Evolutionary conservation across 106 monocot genomes (phyloP).

Genomic region (Amphibolis antarctica): DNA sequence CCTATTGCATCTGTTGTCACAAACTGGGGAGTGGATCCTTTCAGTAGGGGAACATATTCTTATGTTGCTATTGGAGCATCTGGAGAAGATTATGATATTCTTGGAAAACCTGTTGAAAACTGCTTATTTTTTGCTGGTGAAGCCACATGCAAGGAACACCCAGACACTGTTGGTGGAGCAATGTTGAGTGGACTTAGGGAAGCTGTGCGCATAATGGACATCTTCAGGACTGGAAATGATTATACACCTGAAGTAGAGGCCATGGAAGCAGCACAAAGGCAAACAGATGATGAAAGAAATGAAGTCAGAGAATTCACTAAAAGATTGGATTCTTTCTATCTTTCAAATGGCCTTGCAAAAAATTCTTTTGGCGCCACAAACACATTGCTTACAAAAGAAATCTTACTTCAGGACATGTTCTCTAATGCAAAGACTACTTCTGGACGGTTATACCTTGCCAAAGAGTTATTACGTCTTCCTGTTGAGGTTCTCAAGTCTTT

Average conservation of each 20-base stretch:
- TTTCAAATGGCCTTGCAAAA: conserved; percentile 28
- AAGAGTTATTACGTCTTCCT: conserved; percentile 74
- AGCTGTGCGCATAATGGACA: conserved; percentile 83
- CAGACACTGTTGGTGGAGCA: conserved; percentile 98
- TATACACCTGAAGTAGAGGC: conserved; percentile 69
- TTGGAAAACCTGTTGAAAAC: conserved; percentile 74
- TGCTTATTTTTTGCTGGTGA: conserved; percentile 98
- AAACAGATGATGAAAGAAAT: conserved; percentile 56
- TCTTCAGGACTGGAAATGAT: conserved; percentile 65
- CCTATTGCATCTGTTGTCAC: conserved; percentile 89
- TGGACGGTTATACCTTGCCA: conserved; percentile 73
- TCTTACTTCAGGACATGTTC: conserved; percentile 71
- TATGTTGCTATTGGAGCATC: conserved; percentile 91
- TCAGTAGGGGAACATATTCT: conserved; percentile 85
- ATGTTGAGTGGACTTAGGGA: conserved; percentile 98
- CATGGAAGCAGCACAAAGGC: conserved; percentile 53
- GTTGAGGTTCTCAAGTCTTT: conserved; percentile 65
- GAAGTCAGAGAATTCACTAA: conserved; percentile 67
- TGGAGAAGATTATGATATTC: conserved; percentile 89
- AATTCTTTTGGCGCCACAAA: conserved; percentile 27
- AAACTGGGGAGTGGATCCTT: conserved; percentile 92
- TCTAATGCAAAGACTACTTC: conserved; percentile 65
- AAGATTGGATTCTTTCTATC: conserved; percentile 65
- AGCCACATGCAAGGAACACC: conserved; percentile 98
- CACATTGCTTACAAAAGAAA: conserved; percentile 27